Evolutionary conservation across 1,139 yeast genomes (phyloP).

Genomic region (Yamadazyma taylorii): DNA sequence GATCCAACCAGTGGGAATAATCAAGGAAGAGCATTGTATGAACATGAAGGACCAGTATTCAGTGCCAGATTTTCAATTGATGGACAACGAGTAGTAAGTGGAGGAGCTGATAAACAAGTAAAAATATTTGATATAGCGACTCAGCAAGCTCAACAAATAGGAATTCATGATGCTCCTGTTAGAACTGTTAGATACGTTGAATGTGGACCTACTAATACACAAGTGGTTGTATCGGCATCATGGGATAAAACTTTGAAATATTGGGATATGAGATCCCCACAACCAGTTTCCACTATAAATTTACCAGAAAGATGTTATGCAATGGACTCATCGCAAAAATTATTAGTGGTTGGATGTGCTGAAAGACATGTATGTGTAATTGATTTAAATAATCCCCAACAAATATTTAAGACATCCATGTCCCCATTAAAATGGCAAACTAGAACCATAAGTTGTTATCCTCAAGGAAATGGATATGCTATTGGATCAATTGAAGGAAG

Average conservation of each 20-base stretch:
- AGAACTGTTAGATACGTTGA: conserved; percentile 72
- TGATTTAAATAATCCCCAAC: conserved; percentile 81
- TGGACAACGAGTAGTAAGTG: conserved; percentile 85
- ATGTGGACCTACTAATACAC: conserved; percentile 79
- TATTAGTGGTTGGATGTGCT: conserved; percentile 90
- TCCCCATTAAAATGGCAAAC: conserved; percentile 96
- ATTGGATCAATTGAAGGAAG: conserved; percentile 94
- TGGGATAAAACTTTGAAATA: conserved; percentile 96
- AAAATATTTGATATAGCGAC: conserved; percentile 78
- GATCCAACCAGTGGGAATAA: conserved; percentile 63
- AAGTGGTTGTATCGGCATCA: conserved; percentile 86
- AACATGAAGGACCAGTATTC: conserved; percentile 87
- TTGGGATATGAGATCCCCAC: conserved; percentile 91
- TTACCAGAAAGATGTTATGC: conserved; percentile 91
- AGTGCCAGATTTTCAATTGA: conserved; percentile 81
- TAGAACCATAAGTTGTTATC: conserved; percentile 77
- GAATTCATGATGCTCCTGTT: conserved; percentile 84
- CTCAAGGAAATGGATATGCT: conserved; percentile 89
- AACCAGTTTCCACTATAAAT: conserved; percentile 76
- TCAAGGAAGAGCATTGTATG: conserved; percentile 87
- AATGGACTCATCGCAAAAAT: conserved; percentile 80
- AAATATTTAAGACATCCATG: conserved; percentile 67
- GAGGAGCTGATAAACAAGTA: conserved; percentile 92
- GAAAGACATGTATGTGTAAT: conserved; percentile 79
- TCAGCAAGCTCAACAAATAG: conserved; percentile 83